A percentile compares a stretch with the other conserved stretches of the same genome.
Evolutionary conservation across 345 rosid species (phyloP).

Genomic region (Lepidium aucheri): DNA sequence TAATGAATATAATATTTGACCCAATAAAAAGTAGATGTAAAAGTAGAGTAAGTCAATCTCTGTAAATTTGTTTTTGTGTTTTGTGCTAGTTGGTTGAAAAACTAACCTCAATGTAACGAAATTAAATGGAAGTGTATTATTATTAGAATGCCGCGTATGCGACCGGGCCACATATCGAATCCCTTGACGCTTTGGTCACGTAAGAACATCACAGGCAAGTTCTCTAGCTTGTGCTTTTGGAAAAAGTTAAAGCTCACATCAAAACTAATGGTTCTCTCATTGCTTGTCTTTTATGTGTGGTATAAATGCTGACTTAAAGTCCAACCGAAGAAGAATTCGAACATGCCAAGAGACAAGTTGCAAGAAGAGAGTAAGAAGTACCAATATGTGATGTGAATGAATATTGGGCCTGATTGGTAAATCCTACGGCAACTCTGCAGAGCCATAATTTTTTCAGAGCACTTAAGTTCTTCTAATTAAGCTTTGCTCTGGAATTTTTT

Average conservation of each 20-base stretch:
- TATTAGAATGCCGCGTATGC: not conserved
- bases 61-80: not conserved
- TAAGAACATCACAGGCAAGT: constrained; percentile 9
- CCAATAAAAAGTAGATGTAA: not conserved
- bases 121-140: not conserved
- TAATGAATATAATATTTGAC: not conserved
- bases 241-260: not conserved
- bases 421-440: too few relatives aligned
- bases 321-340: too few relatives aligned
- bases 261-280: not conserved
- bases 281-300: too few relatives aligned
- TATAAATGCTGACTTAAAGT: too few relatives aligned
- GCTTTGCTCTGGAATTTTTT: too few relatives aligned
- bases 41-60: not conserved
- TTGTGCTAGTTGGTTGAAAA: not conserved
- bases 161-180: not conserved
- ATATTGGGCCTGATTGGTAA: too few relatives aligned
- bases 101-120: not conserved
- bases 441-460: too few relatives aligned
- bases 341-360: too few relatives aligned
- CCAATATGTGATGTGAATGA: too few relatives aligned
- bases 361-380: too few relatives aligned
- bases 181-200: not conserved
- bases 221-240: not conserved
- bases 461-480: too few relatives aligned